phyloP scores from a whole-genome alignment of 2,329 filamentous ascomycete genomes.

The Emergomyces pasteurianus region DNA sequence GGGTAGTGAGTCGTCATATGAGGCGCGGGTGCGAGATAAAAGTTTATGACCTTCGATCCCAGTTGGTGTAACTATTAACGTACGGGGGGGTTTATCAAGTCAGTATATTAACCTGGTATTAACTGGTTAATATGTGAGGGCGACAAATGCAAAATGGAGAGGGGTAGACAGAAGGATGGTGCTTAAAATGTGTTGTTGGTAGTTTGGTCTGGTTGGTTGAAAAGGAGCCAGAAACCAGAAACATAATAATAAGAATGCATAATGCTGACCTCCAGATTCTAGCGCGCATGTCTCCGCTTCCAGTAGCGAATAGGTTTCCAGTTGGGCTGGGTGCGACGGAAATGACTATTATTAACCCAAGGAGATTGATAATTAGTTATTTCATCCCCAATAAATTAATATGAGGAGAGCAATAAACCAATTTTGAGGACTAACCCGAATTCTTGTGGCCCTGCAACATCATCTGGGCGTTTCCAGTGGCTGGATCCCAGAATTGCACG shows the following conservation, averaged over 20 bases:
- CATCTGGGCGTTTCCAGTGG: conserved; percentile 84
- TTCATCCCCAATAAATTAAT: not conserved
- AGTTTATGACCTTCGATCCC: not conserved
- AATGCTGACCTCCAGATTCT: conserved; percentile 74
- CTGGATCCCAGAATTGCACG: conserved; percentile 97
- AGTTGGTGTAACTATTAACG: not conserved
- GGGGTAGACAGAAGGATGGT: too few relatives aligned
- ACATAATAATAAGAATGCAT: not conserved
- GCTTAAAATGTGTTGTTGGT: too few relatives aligned
- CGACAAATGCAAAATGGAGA: not conserved
- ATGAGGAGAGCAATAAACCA: not conserved
- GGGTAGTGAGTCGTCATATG: not conserved
- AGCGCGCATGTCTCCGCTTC: conserved; percentile 93
- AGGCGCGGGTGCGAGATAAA: not conserved
- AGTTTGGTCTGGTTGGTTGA: not conserved
- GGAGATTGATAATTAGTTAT: conserved; percentile 11
- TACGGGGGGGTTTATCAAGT: not conserved
- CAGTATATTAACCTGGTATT: not conserved
- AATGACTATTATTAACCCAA: conserved; percentile 53
- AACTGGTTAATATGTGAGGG: not conserved
- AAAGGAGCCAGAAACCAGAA: not conserved
- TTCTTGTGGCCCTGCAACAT: conserved; percentile 99
- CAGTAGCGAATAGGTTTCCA: conserved; percentile 83
- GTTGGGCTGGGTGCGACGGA: conserved; percentile 89
- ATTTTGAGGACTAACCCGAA: conserved; percentile 48